phyloP scores from a whole-genome alignment of 2,329 filamentous ascomycete genomes.

The Exophiala calicioides region DNA sequence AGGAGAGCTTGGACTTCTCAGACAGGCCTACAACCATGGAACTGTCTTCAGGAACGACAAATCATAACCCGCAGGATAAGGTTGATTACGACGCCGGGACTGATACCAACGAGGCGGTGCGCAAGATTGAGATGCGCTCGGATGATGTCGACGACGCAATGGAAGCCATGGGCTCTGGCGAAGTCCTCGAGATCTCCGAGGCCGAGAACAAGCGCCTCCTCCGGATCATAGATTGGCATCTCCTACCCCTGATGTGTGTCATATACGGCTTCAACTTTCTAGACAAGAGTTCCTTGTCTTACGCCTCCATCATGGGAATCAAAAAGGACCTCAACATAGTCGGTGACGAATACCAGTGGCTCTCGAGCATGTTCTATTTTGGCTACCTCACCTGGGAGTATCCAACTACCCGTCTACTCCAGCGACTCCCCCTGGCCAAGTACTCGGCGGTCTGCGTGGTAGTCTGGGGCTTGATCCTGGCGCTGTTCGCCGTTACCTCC shows the following conservation, averaged over 20 bases:
- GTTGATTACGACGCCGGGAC: too few species aligned
- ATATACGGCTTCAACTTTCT: constrained; percentile 59
- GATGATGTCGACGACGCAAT: constrained; percentile 63
- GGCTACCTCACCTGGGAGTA: constrained; percentile 62
- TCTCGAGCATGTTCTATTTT: constrained; percentile 40
- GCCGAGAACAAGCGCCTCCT: constrained; percentile 61
- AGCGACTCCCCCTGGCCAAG: constrained; percentile 65
- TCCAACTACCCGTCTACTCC: constrained; percentile 65
- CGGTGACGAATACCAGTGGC: constrained; percentile 53
- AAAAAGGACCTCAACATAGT: constrained; percentile 48
- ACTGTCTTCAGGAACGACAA: too few species aligned
- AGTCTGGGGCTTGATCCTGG: constrained; percentile 62
- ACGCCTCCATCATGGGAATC: constrained; percentile 57
- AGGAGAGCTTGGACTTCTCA: too few species aligned
- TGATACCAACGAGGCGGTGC: too few species aligned
- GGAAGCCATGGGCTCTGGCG: constrained; percentile 56
- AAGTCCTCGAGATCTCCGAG: constrained; percentile 56
- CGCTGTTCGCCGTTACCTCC: constrained; percentile 63
- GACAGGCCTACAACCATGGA: too few species aligned
- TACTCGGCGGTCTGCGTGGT: constrained; percentile 66
- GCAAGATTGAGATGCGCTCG: too few species aligned
- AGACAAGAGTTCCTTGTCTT: constrained; percentile 54
- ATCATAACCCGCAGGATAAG: too few species aligned
- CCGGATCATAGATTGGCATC: constrained; percentile 62
- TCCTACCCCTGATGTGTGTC: constrained; percentile 61